phyloP scores from a whole-genome alignment of 2,329 filamentous ascomycete species.

The Ascomycota sp. region DNA sequence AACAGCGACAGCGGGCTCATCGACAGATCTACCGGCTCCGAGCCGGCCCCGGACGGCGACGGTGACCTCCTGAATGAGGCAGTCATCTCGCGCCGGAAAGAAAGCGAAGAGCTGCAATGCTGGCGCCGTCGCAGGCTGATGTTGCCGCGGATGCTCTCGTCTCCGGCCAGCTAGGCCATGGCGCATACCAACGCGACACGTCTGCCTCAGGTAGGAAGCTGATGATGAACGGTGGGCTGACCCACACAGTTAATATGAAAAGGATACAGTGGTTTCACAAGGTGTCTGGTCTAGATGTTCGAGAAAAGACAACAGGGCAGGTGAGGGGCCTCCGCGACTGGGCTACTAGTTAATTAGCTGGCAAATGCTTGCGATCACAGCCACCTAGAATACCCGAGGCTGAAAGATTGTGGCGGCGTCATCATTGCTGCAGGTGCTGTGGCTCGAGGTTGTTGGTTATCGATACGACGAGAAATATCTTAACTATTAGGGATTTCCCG shows the following conservation, averaged over 20 bases:
- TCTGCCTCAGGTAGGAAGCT: background rate
- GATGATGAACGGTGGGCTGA: background rate
- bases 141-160: constrained; percentile 5
- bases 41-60: constrained; percentile 10
- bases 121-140: constrained; percentile 7
- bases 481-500: too few relatives aligned
- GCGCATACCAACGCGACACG: constrained; percentile 2
- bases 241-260: background rate
- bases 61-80: constrained; percentile 10
- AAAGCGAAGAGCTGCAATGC: constrained; percentile 2
- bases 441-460: too few relatives aligned
- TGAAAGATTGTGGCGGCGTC: too few relatives aligned
- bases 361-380: too few relatives aligned
- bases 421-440: too few relatives aligned
- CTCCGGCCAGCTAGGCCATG: constrained; percentile 14
- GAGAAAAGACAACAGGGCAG: too few relatives aligned
- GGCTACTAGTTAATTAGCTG: too few relatives aligned
- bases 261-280: background rate
- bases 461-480: too few relatives aligned
- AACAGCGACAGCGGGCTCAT: constrained; percentile 35
- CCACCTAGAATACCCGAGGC: too few relatives aligned
- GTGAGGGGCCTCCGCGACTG: too few relatives aligned
- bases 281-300: too few relatives aligned
- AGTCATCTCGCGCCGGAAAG: constrained; percentile 6
- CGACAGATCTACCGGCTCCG: constrained; percentile 21